Conservation (phyloP, 78 protist genomes). For the Dictyostelium discoideum region DNA sequence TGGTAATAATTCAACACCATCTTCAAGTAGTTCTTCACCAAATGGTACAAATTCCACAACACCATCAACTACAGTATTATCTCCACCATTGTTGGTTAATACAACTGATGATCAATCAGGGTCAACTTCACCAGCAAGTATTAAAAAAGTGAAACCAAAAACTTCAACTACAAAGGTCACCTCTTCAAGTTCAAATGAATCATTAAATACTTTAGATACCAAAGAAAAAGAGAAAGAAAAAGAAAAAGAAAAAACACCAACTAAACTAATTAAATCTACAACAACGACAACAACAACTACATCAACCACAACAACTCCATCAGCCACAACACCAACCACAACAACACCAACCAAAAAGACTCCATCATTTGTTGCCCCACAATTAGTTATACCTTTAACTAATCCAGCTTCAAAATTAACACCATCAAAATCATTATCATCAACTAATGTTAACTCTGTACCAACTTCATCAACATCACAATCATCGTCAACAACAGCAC, state of each 20-base stretch:
- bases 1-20: neutral
- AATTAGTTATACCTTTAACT: neutral
- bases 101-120: neutral
- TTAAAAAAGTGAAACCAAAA: constrained; percentile 3
- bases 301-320: neutral
- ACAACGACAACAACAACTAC: neutral
- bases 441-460: neutral
- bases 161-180: neutral
- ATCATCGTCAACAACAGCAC: neutral
- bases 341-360: neutral
- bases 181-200: neutral
- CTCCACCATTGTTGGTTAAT: neutral
- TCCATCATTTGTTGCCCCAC: constrained; percentile 64
- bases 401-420: constrained; percentile 40
- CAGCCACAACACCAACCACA: neutral
- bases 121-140: neutral
- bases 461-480: neutral
- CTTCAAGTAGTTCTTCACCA: neutral
- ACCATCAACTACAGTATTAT: neutral
- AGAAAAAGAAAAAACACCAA: neutral
- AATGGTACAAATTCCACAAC: neutral
- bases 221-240: neutral
- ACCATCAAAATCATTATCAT: neutral
- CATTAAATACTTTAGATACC: neutral
- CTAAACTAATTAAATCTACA: neutral